Percentiles rank a stretch among this genome's conserved stretches.
Evolutionary conservation across 2,329 filamentous ascomycete species (phyloP).

Genomic region (Nothopassalora personata): DNA sequence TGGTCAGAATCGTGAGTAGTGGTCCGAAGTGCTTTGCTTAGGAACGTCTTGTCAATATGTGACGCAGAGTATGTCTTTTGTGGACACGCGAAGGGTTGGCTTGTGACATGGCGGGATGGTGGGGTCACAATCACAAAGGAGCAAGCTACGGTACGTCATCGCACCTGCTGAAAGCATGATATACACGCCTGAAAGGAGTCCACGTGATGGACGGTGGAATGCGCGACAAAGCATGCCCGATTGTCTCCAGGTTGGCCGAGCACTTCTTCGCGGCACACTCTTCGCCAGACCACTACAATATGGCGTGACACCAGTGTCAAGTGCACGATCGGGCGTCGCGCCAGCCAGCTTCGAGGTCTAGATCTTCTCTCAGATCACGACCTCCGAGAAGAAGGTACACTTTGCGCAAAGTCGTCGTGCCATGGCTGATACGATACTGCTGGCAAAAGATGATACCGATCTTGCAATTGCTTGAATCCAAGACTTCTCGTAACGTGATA

Average conservation of each 20-base stretch:
- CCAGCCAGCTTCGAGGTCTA: not conserved
- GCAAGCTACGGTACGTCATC: too few species aligned
- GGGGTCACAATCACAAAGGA: too few species aligned
- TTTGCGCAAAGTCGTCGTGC: too few species aligned
- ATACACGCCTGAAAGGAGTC: not conserved
- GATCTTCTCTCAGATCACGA: not conserved
- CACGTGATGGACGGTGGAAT: not conserved
- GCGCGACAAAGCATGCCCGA: not conserved
- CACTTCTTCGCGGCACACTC: too few species aligned
- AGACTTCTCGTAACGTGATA: not conserved
- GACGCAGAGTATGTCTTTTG: not conserved
- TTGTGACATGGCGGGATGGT: not conserved
- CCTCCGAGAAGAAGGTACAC: not conserved
- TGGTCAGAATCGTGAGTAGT: not conserved
- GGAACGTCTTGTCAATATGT: not conserved
- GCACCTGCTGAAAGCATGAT: too few species aligned
- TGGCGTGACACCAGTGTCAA: not conserved
- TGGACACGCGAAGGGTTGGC: not conserved
- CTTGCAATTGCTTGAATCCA: not conserved
- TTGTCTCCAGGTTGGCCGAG: too few species aligned
- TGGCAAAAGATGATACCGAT: too few species aligned
- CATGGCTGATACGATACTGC: too few species aligned
- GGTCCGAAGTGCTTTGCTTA: not conserved
- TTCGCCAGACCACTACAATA: not conserved
- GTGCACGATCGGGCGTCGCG: not conserved